Conservation (phyloP, 805 yeast genomes). For the Ogataea salicorniae region DNA sequence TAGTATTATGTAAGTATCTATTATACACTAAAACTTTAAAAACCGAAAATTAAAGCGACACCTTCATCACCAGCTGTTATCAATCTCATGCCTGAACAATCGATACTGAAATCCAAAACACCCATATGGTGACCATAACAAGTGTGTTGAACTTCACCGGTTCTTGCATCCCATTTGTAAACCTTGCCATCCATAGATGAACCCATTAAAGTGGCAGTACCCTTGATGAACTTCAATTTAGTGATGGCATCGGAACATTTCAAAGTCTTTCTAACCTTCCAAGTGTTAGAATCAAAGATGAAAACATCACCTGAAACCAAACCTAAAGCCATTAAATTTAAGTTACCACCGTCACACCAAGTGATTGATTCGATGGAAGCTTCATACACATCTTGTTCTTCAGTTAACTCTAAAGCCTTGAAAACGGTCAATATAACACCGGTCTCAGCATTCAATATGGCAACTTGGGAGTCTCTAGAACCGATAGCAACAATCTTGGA, state of each 20-base stretch:
- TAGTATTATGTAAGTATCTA: not conserved
- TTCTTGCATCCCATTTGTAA: constrained; percentile 84
- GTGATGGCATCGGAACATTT: constrained; percentile 81
- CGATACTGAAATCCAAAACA: constrained; percentile 74
- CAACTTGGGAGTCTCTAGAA: constrained; percentile 80
- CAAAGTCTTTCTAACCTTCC: constrained; percentile 77
- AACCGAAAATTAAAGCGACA: constrained; percentile 68
- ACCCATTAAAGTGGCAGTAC: constrained; percentile 55
- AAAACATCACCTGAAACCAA: constrained; percentile 83
- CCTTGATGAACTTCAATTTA: constrained; percentile 57
- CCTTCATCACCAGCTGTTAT: constrained; percentile 98
- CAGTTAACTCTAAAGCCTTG: constrained; percentile 55
- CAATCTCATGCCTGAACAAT: constrained; percentile 60
- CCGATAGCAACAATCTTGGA: constrained; percentile 67
- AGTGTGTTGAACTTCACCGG: constrained; percentile 69
- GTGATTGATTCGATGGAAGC: constrained; percentile 75
- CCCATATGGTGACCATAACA: constrained; percentile 96
- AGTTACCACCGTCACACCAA: constrained; percentile 57
- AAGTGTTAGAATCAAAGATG: constrained; percentile 75
- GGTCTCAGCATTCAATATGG: constrained; percentile 67
- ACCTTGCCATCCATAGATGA: constrained; percentile 82
- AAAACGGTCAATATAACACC: constrained; percentile 68
- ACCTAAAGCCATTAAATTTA: constrained; percentile 76
- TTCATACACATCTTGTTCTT: constrained; percentile 53
- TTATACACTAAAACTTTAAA: constrained; percentile 6